phyloP scores from a whole-genome alignment of 805 yeast genomes.

The Lipomyces lipofer region DNA sequence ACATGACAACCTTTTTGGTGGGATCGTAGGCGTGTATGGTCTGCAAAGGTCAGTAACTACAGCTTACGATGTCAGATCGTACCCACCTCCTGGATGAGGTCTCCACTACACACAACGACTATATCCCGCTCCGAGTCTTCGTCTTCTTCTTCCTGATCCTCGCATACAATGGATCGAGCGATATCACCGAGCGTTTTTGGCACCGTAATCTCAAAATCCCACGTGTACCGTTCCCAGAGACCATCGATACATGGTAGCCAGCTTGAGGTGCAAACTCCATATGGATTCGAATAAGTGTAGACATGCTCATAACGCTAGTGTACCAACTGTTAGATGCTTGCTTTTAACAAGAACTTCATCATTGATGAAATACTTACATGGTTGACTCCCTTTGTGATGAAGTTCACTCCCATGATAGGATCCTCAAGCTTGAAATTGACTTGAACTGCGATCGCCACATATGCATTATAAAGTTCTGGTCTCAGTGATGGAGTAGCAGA shows the following conservation, averaged over 20 bases:
- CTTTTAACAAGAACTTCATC: neutral
- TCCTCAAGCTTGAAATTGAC: constrained; percentile 66
- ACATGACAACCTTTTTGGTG: constrained; percentile 71
- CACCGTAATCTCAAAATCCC: constrained; percentile 86
- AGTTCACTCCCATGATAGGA: constrained; percentile 72
- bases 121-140: constrained; percentile 45
- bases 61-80: no score
- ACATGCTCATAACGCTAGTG: constrained; percentile 43
- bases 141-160: constrained; percentile 34
- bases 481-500: constrained; percentile 38
- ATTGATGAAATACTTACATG: constrained; percentile 11
- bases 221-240: constrained; percentile 81
- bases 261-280: constrained; percentile 81
- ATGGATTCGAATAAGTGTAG: constrained; percentile 76
- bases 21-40: constrained; percentile 72
- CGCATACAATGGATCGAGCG: constrained; percentile 42
- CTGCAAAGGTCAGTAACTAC: no score
- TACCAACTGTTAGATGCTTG: no score
- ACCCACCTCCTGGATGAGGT: constrained; percentile 51
- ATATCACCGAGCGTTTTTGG: constrained; percentile 80
- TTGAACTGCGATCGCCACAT: constrained; percentile 70
- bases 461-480: constrained; percentile 45
- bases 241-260: constrained; percentile 98
- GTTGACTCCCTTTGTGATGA: constrained; percentile 49
- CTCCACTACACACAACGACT: constrained; percentile 46